Evolutionary conservation across 2,329 filamentous ascomycete species (phyloP).

Genomic region (Bisporella sp.): DNA sequence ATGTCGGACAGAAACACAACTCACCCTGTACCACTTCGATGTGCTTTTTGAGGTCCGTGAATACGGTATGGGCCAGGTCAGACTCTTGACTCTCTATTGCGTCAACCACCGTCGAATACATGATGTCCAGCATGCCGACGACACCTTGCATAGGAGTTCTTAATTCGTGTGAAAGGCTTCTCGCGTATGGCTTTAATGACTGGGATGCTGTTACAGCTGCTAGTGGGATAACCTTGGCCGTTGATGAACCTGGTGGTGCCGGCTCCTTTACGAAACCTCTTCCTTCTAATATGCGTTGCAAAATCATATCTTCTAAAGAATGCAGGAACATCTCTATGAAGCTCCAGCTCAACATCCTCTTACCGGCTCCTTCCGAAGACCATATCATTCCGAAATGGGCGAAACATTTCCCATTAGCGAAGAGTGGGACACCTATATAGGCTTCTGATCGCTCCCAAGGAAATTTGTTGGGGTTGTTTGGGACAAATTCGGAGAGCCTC

Average conservation of each 20-base stretch:
- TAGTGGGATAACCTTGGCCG: constrained; percentile 42
- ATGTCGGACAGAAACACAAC: constrained; percentile 8
- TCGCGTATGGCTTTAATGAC: constrained; percentile 64
- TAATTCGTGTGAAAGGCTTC: constrained; percentile 64
- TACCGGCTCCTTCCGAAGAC: constrained; percentile 52
- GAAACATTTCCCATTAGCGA: constrained; percentile 57
- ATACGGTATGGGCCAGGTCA: constrained; percentile 43
- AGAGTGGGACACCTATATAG: constrained; percentile 61
- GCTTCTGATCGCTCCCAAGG: constrained; percentile 54
- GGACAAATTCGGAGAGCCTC: constrained; percentile 48
- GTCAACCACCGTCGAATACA: constrained; percentile 66
- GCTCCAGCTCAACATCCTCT: constrained; percentile 52
- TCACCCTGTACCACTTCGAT: constrained; percentile 64
- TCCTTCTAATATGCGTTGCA: constrained; percentile 48
- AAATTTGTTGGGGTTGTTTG: constrained; percentile 51
- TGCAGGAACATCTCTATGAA: constrained; percentile 63
- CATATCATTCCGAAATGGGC: constrained; percentile 69
- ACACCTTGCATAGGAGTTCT: constrained; percentile 71
- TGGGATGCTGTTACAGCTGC: constrained; percentile 52
- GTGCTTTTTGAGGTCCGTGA: constrained; percentile 57
- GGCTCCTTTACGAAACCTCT: constrained; percentile 35
- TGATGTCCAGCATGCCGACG: constrained; percentile 69
- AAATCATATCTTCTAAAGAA: constrained; percentile 60
- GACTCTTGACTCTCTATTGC: constrained; percentile 48
- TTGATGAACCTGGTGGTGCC: constrained; percentile 17